Evolutionary conservation across 75 land plant genomes (phyloP), one percentile per base, ranked within the genome.

Genomic region (Gnetum montanum): DNA sequence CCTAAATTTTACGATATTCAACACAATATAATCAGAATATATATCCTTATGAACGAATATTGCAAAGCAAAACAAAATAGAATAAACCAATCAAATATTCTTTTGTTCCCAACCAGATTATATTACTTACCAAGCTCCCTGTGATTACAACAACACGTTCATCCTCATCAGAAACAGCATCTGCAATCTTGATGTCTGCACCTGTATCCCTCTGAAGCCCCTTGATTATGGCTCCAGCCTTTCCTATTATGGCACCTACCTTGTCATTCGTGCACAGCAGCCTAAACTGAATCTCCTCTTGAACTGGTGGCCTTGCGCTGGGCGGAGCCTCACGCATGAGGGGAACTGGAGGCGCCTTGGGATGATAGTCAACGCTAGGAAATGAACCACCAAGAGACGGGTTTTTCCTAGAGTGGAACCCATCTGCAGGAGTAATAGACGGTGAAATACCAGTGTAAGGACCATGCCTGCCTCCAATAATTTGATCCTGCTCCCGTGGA

Each of bases 181-280:
- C 95, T 1, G 70, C 34, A 48, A 89, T 70, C 49, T 79, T 79
- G 60, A 89, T 82, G 10, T 82, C 84, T 65, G 81, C 73, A 29
- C 90, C 86, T 24, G 95, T 89, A 29, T 89, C 89, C 63, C 71
- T 46, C 30, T 83, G 75, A 57, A 89, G 65, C 0, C 53, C 40
- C 59, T 59, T 83, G 3, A 89, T 58, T 43, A 89, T 69, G 50
- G 60, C 48, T 12, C 95, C 95, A 24, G 79, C 90, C 60, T 85
- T 89, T 59, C 95, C 95, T 45, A 89, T 89, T n/a, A 85, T 52
- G 46, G 78, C 70, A 40, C 95, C 95, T 31, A 85, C 65, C 65
- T 76, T 75, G 1, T 81, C 86, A 52, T 65, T 69, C 25, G 60
- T 52, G 52, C 95, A 89, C 58, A 89, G 70, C 27, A 89, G 57